phyloP scores from a whole-genome alignment of 2,329 filamentous ascomycete species.

The Colletotrichum siamense region DNA sequence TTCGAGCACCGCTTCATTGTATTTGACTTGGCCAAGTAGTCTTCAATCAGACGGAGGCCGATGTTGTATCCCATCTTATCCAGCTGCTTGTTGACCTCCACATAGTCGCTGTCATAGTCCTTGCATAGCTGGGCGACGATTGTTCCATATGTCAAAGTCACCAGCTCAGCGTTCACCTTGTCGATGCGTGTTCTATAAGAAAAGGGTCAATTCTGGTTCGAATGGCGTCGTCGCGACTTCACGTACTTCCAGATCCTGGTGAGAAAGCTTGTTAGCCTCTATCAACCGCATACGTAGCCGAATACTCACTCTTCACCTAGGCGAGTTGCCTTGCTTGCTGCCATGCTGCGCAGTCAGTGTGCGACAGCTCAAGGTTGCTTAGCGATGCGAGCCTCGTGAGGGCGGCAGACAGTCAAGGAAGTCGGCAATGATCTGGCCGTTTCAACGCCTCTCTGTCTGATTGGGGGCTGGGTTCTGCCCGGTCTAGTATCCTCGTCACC shows the following conservation, averaged over 20 bases:
- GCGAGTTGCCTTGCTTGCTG: constrained; percentile 65
- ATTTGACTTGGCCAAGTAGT: constrained; percentile 95
- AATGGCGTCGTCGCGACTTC: neutral
- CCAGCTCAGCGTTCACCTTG: constrained; percentile 97
- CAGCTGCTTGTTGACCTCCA: constrained; percentile 95
- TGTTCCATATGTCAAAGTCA: constrained; percentile 96
- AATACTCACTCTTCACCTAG: constrained; percentile 66
- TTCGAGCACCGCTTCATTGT: constrained; percentile 88
- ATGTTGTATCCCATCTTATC: constrained; percentile 99
- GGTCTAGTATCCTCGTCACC: neutral
- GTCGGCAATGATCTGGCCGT: neutral
- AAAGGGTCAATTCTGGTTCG: constrained; percentile 25
- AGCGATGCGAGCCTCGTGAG: neutral
- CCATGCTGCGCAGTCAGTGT: constrained; percentile 47
- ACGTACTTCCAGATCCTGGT: constrained; percentile 90
- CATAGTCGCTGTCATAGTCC: constrained; percentile 93
- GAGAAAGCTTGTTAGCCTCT: constrained; percentile 5
- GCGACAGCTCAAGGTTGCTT: neutral
- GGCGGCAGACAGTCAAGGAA: neutral
- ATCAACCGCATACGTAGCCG: neutral
- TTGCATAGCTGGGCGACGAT: constrained; percentile 96
- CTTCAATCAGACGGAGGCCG: constrained; percentile 91
- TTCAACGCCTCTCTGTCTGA: neutral
- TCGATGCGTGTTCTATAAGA: constrained; percentile 82
- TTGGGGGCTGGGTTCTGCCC: neutral